These are phyloP conservation scores for Platanthera zijinensis DNA, from an alignment of 106 monocot genomes.

Conservation along the genomic window DNA sequence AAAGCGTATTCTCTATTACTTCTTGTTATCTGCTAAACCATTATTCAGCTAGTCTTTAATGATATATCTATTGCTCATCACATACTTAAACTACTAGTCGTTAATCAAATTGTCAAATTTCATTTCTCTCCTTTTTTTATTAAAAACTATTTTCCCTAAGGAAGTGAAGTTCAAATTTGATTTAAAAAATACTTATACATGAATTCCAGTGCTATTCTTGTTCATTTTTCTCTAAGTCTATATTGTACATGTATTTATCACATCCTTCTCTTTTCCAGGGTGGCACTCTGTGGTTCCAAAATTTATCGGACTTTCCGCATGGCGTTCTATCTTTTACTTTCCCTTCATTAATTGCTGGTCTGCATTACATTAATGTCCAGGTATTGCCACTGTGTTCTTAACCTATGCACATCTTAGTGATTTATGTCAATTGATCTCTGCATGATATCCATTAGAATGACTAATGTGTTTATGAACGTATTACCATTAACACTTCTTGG, in stretches of 20 bases:
- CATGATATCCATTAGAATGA: background rate
- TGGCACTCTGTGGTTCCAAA: constrained; percentile 82
- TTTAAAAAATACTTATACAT: background rate
- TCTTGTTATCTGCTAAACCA: too few relatives aligned
- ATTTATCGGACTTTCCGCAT: constrained; percentile 67
- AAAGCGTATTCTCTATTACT: too few relatives aligned
- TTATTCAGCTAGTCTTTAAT: too few relatives aligned
- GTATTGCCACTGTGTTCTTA: constrained; percentile 23
- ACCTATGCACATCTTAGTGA: background rate
- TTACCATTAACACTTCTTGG: background rate
- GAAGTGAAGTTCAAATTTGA: too few relatives aligned
- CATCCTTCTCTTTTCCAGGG: constrained; percentile 48
- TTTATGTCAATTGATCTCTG: background rate
- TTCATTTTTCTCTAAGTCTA: background rate
- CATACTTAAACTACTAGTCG: too few relatives aligned
- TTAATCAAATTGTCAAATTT: too few relatives aligned
- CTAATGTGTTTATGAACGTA: background rate
- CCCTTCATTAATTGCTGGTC: constrained; percentile 70
- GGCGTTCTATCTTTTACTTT: constrained; percentile 55
- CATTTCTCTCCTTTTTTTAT: too few relatives aligned
- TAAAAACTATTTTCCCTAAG: too few relatives aligned
- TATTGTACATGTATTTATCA: constrained; percentile 7
- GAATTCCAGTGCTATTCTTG: background rate
- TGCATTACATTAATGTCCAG: constrained; percentile 92
- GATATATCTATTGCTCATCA: too few relatives aligned